phyloP scores from a whole-genome alignment of 495 filamentous ascomycete species.

The Hapsidospora chrysogenum region DNA sequence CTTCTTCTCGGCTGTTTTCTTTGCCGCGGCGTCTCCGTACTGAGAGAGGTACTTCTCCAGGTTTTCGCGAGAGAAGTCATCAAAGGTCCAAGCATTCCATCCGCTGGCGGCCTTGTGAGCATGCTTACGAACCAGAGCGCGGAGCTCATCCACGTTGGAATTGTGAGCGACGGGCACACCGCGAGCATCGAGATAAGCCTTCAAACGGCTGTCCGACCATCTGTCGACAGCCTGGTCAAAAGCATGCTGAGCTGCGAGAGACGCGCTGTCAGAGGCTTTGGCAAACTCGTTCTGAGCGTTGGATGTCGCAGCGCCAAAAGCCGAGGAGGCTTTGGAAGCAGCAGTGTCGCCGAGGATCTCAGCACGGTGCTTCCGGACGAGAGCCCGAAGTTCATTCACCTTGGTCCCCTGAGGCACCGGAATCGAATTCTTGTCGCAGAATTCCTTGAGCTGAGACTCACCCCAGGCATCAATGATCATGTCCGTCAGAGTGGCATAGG shows the following conservation, averaged over 20 bases:
- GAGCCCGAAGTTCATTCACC: constrained; percentile 49
- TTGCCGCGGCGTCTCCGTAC: constrained; percentile 40
- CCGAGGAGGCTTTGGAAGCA: constrained; percentile 41
- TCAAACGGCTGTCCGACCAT: constrained; percentile 62
- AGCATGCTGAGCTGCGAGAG: constrained; percentile 44
- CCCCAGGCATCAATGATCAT: constrained; percentile 79
- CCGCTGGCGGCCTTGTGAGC: constrained; percentile 55
- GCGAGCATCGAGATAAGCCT: constrained; percentile 57
- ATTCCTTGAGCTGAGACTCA: constrained; percentile 76
- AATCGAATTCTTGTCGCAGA: constrained; percentile 80
- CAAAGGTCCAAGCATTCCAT: constrained; percentile 69
- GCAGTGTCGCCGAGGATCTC: constrained; percentile 53
- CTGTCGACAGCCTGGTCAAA: constrained; percentile 45
- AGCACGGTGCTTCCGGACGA: constrained; percentile 79
- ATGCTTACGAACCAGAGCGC: constrained; percentile 55
- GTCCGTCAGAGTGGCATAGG: constrained; percentile 58
- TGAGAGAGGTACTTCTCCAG: constrained; percentile 52
- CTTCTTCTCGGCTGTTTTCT: constrained; percentile 48
- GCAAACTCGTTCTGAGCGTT: constrained; percentile 65
- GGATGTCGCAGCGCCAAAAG: constrained; percentile 66
- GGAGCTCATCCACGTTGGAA: constrained; percentile 62
- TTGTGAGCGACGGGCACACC: constrained; percentile 58
- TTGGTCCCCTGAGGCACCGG: constrained; percentile 52
- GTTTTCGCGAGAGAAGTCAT: constrained; percentile 66
- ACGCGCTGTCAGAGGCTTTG: constrained; percentile 54